These are phyloP conservation scores for Botrytis tulipae DNA, from an alignment of 2,329 filamentous ascomycete species.

Conservation along the genomic window DNA sequence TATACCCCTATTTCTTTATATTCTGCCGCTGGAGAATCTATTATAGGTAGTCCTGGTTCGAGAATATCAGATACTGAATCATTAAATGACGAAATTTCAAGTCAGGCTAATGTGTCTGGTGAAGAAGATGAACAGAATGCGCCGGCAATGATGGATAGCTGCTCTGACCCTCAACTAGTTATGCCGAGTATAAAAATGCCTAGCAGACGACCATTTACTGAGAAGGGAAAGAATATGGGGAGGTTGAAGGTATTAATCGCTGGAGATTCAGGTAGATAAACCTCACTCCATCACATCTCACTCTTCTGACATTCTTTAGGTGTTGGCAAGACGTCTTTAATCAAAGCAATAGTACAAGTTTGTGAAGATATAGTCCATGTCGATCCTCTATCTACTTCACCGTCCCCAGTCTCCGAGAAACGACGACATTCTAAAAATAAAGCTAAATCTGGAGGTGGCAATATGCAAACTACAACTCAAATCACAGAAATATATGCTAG, in stretches of 20 bases:
- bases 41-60: conserved; percentile 51
- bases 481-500: conserved; percentile 74
- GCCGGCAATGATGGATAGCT: conserved; percentile 49
- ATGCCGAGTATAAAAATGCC: conserved; percentile 97
- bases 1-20: conserved; percentile 47
- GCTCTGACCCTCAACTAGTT: conserved; percentile 73
- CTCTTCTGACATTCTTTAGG: conserved; percentile 48
- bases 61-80: conserved; percentile 51
- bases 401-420: conserved; percentile 34
- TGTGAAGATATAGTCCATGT: conserved; percentile 94
- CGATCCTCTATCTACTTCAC: conserved; percentile 52
- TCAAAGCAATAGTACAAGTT: conserved; percentile 80
- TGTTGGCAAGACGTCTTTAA: conserved; percentile 83
- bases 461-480: conserved; percentile 39
- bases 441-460: conserved; percentile 30
- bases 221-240: conserved; percentile 78
- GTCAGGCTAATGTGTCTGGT: conserved; percentile 39
- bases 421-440: conserved; percentile 33
- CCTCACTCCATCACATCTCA: neutral
- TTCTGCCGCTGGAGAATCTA: conserved; percentile 44
- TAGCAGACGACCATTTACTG: conserved; percentile 82
- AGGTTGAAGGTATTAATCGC: conserved; percentile 86
- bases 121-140: conserved; percentile 44
- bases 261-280: conserved; percentile 66
- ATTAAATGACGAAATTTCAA: conserved; percentile 46